A percentile compares a stretch with the other conserved stretches of the same genome.
Conservation (phyloP, 73 alveolate species). For the Blepharisma japonicum region DNA sequence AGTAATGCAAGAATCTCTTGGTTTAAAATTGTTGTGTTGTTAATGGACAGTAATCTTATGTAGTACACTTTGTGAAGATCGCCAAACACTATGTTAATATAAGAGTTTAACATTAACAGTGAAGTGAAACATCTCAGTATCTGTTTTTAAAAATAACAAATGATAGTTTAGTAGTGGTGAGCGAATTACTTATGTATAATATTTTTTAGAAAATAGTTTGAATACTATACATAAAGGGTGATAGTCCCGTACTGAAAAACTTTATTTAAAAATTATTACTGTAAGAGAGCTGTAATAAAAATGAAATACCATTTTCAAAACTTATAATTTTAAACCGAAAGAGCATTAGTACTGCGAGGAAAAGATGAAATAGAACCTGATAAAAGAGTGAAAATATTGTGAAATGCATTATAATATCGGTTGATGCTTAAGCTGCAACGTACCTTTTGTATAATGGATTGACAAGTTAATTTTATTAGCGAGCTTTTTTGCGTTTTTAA, state of each 20-base stretch:
- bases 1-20: no score
- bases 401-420: constrained; percentile 13
- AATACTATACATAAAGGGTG: not conserved
- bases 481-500: constrained; percentile 32
- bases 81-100: no score
- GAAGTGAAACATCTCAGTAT: constrained; percentile 29
- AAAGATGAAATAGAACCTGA: constrained; percentile 35
- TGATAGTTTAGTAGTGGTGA: constrained; percentile 19
- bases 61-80: no score
- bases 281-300: not conserved
- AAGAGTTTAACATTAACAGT: not conserved
- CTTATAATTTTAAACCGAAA: not conserved
- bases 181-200: not conserved
- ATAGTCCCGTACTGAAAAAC: not conserved
- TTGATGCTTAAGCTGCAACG: constrained; percentile 31
- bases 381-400: constrained; percentile 29
- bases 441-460: constrained; percentile 58
- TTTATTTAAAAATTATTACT: not conserved
- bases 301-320: not conserved
- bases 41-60: no score
- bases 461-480: constrained; percentile 43
- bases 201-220: not conserved
- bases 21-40: no score
- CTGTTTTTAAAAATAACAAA: not conserved
- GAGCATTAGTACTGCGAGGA: constrained; percentile 38